phyloP scores from a whole-genome alignment of 257 asterid genomes.

The Solanum commersonii region DNA sequence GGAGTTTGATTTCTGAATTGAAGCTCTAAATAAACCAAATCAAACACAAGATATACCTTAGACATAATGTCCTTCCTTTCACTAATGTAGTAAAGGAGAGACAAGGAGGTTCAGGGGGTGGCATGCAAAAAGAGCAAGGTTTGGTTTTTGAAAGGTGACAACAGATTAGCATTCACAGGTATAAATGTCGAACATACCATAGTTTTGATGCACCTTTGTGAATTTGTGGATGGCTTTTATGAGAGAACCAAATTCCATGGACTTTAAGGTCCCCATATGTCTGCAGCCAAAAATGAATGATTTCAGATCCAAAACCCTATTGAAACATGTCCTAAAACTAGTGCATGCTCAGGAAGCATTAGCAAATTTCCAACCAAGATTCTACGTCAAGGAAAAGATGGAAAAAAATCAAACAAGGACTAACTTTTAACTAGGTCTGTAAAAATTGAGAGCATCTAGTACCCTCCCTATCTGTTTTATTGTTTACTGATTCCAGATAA shows the following conservation, averaged over 20 bases:
- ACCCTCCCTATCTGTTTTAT: not conserved
- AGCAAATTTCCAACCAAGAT: not conserved
- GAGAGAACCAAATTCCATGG: slow-evolving; percentile 65
- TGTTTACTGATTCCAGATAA: not conserved
- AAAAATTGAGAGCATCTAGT: not conserved
- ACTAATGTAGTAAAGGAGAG: not conserved
- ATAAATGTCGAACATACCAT: slow-evolving; percentile 18
- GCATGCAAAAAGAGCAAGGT: not conserved
- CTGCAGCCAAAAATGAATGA: slow-evolving; percentile 14
- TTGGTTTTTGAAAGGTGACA: not conserved
- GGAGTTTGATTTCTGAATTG: not conserved
- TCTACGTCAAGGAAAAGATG: not conserved
- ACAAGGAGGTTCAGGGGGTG: not conserved
- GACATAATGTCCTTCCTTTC: not conserved
- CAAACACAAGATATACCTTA: not conserved
- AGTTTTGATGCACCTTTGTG: slow-evolving; percentile 77
- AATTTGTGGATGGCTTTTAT: slow-evolving; percentile 64
- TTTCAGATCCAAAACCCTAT: not conserved
- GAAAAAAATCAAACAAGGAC: not conserved
- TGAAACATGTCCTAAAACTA: not conserved
- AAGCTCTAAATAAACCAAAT: not conserved
- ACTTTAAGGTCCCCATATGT: slow-evolving; percentile 50
- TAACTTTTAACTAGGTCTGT: not conserved
- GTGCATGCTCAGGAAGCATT: not conserved
- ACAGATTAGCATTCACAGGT: not conserved